Evolutionary conservation across 2,329 filamentous ascomycete species (phyloP).

Genomic region (Diaporthe humulicola): DNA sequence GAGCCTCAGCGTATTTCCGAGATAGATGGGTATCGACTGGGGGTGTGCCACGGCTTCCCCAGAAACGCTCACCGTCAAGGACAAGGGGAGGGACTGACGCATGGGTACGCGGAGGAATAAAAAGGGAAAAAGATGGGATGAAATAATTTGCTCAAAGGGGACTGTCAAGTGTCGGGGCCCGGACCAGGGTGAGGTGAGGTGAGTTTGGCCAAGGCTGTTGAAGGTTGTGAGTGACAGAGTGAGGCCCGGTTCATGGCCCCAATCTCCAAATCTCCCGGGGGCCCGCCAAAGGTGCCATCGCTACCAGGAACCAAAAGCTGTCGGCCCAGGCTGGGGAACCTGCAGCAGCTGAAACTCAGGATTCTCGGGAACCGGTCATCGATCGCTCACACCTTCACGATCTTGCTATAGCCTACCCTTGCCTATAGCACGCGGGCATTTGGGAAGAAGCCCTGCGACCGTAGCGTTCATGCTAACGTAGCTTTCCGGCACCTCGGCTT

Average conservation of each 20-base stretch:
- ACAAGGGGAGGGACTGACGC: slow-evolving; percentile 2
- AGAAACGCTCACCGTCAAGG: slow-evolving; percentile 27
- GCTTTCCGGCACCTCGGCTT: slow-evolving; percentile 19
- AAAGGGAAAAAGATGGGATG: slow-evolving; percentile 23
- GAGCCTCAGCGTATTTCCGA: slow-evolving; percentile 7
- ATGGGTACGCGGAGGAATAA: slow-evolving; percentile 15
- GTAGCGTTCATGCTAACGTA: slow-evolving; percentile 19
- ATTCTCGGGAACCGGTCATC: slow-evolving; percentile 31
- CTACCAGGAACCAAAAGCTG: slow-evolving; percentile 15
- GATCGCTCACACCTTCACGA: slow-evolving; percentile 33
- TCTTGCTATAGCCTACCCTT: slow-evolving; percentile 25
- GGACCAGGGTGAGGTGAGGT: slow-evolving; percentile 4
- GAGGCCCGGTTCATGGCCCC: slow-evolving; percentile 14
- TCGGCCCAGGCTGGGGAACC: slow-evolving; percentile 27
- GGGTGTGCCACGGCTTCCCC: slow-evolving; percentile 24
- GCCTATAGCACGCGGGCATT: slow-evolving; percentile 26
- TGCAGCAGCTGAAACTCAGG: slow-evolving; percentile 34
- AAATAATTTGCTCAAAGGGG: slow-evolving; percentile 32
- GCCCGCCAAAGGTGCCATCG: slow-evolving; percentile 31
- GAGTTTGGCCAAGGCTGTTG: slow-evolving; percentile 2
- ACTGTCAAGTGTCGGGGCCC: slow-evolving; percentile 18
- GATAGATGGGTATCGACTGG: slow-evolving; percentile 3
- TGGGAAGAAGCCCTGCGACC: slow-evolving; percentile 19
- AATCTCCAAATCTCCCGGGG: slow-evolving; percentile 26
- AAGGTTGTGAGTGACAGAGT: neutral